Base-by-base conservation (phyloP, 1,284 basidiomycete genomes). In the Polyporus tsugae region DNA sequence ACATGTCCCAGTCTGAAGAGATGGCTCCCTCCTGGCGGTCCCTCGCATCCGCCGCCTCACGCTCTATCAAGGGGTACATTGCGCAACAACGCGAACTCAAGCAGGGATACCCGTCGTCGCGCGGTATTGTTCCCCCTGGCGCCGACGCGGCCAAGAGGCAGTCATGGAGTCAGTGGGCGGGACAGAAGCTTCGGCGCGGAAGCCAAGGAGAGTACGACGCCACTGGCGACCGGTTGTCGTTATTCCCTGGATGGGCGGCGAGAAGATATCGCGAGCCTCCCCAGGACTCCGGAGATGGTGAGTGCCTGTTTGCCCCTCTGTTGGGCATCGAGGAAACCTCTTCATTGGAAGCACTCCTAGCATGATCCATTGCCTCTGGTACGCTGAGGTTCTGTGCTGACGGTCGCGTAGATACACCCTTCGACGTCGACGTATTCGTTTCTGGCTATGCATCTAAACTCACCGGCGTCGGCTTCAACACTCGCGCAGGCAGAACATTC, bases 401-500 rank as follows among this genome's bases (percentile, higher is more conserved):
- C 22, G 25, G 35, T 29, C 42, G 44, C 36, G 35, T 60, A 84
- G 85, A 80, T 58, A 77, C 84, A 1, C 76, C 81, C 2, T 95
- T 94, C 74, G 87, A 90, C 63, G 79, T 95, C 10, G 88, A 92
- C 60, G 80, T 95, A 0, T 92, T 88, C 63, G 83, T 94, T 2
- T 93, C 93, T 29, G 95, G 94, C 0, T 95, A 88, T 74, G 92
- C 91, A 0, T 85, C 89, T 19, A 88, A 85, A 62, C 83, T 89
- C 58, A 86, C 89, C 44, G 83, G 87, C 3, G 85, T 88, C 2
- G 90, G 90, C 63, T 83, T 85, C 63, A 86, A 89, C 0, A 91
- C 89, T 60, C 87, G 93, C 6, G 89, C 92, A 1, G 94, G 95
- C 70, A 85, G 86, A 15, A 89, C 92, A 0, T 93, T 96, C 73